phyloP scores from a whole-genome alignment of 2,329 filamentous ascomycete species.

The Sporothrix sp. region DNA sequence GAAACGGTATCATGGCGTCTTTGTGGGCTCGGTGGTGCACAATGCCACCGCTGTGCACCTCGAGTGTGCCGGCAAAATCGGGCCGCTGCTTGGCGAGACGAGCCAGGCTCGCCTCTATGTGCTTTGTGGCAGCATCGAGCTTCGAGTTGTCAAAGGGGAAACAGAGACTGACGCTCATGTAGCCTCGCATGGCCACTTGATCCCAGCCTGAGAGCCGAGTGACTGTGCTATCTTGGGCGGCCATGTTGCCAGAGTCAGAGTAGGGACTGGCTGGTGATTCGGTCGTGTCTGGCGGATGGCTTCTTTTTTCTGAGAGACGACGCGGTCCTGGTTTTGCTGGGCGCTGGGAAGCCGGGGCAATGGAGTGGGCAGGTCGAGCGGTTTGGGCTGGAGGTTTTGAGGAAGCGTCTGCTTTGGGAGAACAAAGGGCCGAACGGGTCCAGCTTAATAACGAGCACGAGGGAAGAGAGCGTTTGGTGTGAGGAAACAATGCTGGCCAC shows the following conservation, averaged over 20 bases:
- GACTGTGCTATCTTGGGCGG: neutral
- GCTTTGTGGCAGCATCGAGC: conserved; percentile 4
- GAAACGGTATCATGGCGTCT: conserved; percentile 19
- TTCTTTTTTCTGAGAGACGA: too few relatives aligned
- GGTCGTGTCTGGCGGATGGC: too few relatives aligned
- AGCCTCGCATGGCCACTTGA: conserved; percentile 17
- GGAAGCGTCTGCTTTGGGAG: too few relatives aligned
- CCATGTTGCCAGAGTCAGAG: neutral
- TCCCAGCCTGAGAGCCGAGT: conserved; percentile 15
- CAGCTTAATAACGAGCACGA: neutral
- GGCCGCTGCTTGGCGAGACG: conserved; percentile 20
- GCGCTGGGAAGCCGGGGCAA: too few relatives aligned
- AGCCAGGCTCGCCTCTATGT: conserved; percentile 17
- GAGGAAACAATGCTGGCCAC: neutral
- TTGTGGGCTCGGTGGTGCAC: conserved; percentile 17
- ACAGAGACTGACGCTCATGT: conserved; percentile 19
- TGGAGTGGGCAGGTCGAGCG: too few relatives aligned
- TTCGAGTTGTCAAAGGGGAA: conserved; percentile 18
- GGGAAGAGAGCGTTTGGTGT: neutral
- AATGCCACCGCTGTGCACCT: conserved; percentile 17
- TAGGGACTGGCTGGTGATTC: neutral
- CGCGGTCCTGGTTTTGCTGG: too few relatives aligned
- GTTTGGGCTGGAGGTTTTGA: too few relatives aligned
- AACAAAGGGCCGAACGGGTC: neutral
- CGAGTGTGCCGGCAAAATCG: conserved; percentile 23